Conservation (phyloP, 352 stramenopile genomes). For the Globisporangium spiculum region DNA sequence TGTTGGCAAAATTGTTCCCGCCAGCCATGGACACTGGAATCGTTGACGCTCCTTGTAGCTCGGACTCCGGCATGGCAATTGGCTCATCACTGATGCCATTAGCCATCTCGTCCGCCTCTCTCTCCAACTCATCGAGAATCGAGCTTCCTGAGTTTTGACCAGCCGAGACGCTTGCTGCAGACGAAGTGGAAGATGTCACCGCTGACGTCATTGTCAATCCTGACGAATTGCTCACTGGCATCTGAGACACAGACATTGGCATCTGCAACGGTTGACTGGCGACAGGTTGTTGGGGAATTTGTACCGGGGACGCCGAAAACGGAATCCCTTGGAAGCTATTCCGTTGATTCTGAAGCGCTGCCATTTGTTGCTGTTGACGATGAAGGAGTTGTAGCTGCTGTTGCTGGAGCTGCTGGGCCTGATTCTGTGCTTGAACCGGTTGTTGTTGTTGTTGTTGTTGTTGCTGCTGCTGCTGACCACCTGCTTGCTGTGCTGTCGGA, state of each 20-base stretch:
- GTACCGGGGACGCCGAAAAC: constrained; percentile 37
- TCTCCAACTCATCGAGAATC: constrained; percentile 85
- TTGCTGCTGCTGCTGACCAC: constrained; percentile 25
- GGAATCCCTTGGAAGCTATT: constrained; percentile 63
- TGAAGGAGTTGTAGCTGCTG: constrained; percentile 61
- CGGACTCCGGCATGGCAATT: constrained; percentile 78
- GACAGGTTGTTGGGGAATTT: constrained; percentile 30
- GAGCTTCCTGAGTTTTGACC: constrained; percentile 41
- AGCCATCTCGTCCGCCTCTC: constrained; percentile 85
- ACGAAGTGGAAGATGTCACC: constrained; percentile 18
- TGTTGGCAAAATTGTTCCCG: constrained; percentile 16
- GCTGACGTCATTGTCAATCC: constrained; percentile 19
- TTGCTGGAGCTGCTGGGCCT: constrained; percentile 51
- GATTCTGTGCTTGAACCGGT: constrained; percentile 18
- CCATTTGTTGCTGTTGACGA: constrained; percentile 68
- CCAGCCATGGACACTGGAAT: constrained; percentile 14
- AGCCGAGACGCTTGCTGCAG: constrained; percentile 20
- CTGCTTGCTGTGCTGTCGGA: constrained; percentile 25
- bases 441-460: constrained; percentile 54
- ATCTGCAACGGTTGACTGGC: constrained; percentile 58
- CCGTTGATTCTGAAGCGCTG: constrained; percentile 61
- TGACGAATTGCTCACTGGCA: constrained; percentile 18
- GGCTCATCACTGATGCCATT: constrained; percentile 79
- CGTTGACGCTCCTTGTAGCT: constrained; percentile 43
- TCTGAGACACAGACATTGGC: constrained; percentile 45